Percentiles rank a stretch among this genome's conserved stretches.
phyloP scores from a whole-genome alignment of 371 early-diverging fungal species.

The Mortierella sp. region DNA sequence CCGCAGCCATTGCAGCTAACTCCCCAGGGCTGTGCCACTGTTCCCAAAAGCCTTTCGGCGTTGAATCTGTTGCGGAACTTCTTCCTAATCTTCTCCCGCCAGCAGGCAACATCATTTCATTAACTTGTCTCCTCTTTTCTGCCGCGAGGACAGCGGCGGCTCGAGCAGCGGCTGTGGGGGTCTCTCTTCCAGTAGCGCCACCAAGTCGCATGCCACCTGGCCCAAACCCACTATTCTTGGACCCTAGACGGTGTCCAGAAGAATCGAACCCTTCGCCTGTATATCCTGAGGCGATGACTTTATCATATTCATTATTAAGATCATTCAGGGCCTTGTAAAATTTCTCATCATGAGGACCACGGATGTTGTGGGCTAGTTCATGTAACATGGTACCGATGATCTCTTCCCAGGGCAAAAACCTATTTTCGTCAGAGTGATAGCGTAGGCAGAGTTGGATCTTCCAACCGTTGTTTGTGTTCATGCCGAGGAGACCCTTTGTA shows the following conservation, averaged over 20 bases:
- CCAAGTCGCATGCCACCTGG: slow-evolving; percentile 6
- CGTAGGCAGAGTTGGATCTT: slow-evolving; percentile 44
- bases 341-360: slow-evolving; percentile 27
- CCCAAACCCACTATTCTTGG: slow-evolving; percentile 25
- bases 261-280: slow-evolving; percentile 36
- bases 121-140: slow-evolving; percentile 32
- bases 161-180: slow-evolving; percentile 9
- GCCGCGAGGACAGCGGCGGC: slow-evolving; percentile 33
- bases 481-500: slow-evolving; percentile 23
- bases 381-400: slow-evolving; percentile 46
- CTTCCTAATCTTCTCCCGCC: slow-evolving; percentile 35
- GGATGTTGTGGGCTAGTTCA: slow-evolving; percentile 44
- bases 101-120: slow-evolving; percentile 40
- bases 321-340: slow-evolving; percentile 42
- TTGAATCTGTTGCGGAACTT: neutral
- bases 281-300: slow-evolving; percentile 26
- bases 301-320: slow-evolving; percentile 40
- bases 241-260: slow-evolving; percentile 30
- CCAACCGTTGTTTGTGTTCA: slow-evolving; percentile 41
- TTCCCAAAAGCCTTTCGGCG: slow-evolving; percentile 34
- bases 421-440: slow-evolving; percentile 19
- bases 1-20: slow-evolving; percentile 40
- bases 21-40: slow-evolving; percentile 46
- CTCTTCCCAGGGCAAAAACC: slow-evolving; percentile 37
- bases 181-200: neutral